Percentiles rank a stretch among this genome's conserved stretches.
phyloP scores from a whole-genome alignment of 140 eudicot genomes.

The Anethum foeniculum region DNA sequence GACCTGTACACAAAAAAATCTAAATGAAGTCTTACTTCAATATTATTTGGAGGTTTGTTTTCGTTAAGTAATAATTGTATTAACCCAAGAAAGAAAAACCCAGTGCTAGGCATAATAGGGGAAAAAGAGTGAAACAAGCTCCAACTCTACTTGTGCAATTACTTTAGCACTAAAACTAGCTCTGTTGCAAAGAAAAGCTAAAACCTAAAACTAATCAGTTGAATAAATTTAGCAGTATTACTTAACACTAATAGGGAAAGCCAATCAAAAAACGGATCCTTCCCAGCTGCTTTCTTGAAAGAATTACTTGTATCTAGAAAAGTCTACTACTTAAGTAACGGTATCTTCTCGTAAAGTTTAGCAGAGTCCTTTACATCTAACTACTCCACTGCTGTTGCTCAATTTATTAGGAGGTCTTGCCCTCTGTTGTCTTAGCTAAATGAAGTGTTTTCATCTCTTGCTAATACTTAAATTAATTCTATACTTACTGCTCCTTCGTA shows the following conservation, averaged over 20 bases:
- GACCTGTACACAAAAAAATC: neutral
- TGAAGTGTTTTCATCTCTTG: neutral
- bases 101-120: neutral
- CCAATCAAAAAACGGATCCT: neutral
- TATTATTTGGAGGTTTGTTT: neutral
- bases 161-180: no score
- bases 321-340: neutral
- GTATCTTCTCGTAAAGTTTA: neutral
- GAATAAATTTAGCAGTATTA: neutral
- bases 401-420: neutral
- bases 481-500: neutral
- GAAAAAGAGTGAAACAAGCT: neutral
- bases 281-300: neutral
- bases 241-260: neutral
- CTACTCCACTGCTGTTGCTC: neutral
- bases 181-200: neutral
- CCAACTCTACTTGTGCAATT: neutral
- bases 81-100: neutral
- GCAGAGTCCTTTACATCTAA: neutral
- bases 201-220: neutral
- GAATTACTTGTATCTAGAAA: neutral
- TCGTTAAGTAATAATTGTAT: neutral
- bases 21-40: neutral
- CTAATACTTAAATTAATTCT: neutral
- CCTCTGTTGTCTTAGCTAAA: neutral